These are phyloP conservation scores for Candida dendrica DNA, from an alignment of 805 yeast genomes.

Conservation along the genomic window DNA sequence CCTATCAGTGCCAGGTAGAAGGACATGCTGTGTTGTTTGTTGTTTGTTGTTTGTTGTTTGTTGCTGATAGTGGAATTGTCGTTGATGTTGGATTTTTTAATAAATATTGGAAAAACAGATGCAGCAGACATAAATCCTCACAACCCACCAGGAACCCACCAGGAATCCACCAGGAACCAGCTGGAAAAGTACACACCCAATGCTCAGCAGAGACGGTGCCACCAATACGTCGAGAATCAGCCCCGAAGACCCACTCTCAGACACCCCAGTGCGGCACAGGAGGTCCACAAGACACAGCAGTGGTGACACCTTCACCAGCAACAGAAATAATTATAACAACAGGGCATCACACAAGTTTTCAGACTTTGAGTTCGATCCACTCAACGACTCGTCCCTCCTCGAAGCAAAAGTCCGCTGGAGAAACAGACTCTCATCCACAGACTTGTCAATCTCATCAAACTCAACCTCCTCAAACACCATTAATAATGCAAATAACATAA, in stretches of 20 bases:
- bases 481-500: background rate
- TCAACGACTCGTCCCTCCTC: background rate
- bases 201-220: background rate
- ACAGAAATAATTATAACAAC: too few relatives aligned
- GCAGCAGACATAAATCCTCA: too few relatives aligned
- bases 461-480: background rate
- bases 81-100: too few relatives aligned
- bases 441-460: background rate
- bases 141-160: too few relatives aligned
- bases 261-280: background rate
- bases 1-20: slow-evolving; percentile 87
- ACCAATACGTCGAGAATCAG: slow-evolving; percentile 1
- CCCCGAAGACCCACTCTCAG: slow-evolving; percentile 1
- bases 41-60: too few relatives aligned
- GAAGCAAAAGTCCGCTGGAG: background rate
- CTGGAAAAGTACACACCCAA: too few relatives aligned
- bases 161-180: too few relatives aligned
- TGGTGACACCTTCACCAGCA: too few relatives aligned
- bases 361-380: slow-evolving; percentile 21
- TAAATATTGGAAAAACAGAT: too few relatives aligned
- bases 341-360: background rate
- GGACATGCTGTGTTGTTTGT: slow-evolving; percentile 37
- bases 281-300: background rate
- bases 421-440: background rate
- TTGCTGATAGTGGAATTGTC: too few relatives aligned